Evolutionary conservation across 2,329 filamentous ascomycete genomes (phyloP).

Genomic region (Talaromyces pinophilus): DNA sequence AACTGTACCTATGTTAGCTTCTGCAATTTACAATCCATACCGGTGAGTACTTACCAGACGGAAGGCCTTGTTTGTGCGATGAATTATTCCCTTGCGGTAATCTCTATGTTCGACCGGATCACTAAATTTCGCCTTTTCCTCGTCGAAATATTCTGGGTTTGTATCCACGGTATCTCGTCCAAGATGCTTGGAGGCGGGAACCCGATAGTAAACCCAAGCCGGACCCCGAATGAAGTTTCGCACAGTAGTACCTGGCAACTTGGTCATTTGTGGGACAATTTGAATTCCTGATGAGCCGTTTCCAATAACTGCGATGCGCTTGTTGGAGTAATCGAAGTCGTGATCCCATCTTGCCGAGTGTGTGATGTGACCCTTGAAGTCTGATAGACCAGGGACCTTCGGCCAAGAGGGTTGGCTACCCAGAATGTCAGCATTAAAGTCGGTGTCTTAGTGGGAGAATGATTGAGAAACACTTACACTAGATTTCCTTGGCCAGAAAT

Average conservation of each 20-base stretch:
- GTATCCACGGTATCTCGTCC: background rate
- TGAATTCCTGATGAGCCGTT: slow-evolving; percentile 40
- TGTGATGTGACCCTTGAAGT: slow-evolving; percentile 34
- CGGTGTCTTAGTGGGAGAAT: background rate
- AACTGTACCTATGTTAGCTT: background rate
- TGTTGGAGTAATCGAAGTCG: slow-evolving; percentile 26
- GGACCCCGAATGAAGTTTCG: slow-evolving; percentile 23
- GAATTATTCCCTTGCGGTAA: background rate
- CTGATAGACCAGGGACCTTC: slow-evolving; percentile 23
- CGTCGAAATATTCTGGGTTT: background rate
- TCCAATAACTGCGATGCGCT: slow-evolving; percentile 30
- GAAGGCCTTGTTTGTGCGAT: background rate
- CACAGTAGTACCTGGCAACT: slow-evolving; percentile 38
- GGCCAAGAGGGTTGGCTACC: slow-evolving; percentile 6
- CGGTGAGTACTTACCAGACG: background rate
- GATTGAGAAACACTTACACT: background rate
- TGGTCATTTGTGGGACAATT: slow-evolving; percentile 33
- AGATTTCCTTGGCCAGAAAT: slow-evolving; percentile 35
- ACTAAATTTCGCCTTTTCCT: background rate
- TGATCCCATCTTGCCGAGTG: slow-evolving; percentile 38
- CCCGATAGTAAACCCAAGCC: slow-evolving; percentile 6
- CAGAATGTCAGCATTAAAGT: background rate
- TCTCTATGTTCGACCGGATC: background rate
- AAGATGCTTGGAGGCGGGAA: background rate
- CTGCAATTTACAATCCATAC: background rate